Base-by-base conservation (phyloP, 176 grass and related monocot species). In the Musa schizocarpa region DNA sequence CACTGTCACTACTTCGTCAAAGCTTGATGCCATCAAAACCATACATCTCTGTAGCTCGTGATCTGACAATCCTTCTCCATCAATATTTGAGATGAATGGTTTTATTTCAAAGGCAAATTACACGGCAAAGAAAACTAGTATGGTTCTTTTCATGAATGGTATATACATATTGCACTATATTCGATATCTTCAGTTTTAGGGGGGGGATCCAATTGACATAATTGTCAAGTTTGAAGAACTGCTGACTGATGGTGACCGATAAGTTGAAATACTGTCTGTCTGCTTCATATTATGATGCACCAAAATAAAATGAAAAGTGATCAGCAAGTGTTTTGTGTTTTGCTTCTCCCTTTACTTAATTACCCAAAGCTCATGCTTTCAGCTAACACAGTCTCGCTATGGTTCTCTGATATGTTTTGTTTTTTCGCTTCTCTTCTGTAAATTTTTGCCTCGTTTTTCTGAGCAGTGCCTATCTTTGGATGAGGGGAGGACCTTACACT, bases 81-180 rank as follows among this genome's bases (percentile, higher is more conserved):
- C 84, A 68, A 74, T 87, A 66, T 97, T 97, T 80, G 81, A 83
- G 79, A 97, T 97, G 93, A 76, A 88, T 83, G 93, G 93, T 55
- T 88, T 87, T 53, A 85, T 97, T 80, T 97, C 93, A 2, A 97
- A 92, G 78, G 86, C 93, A 76, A 97, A 97, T 84, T 97, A 91
- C 66, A 68, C 86, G 51, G 85, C 88, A 54, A 97, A 97, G 69
- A 97, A 97, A 86, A 97, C 85, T 69, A 90, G 64, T 2, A 88
- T 97, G 90, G 84, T 97, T 74, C 90, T 97, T 85, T 97, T 92
- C 83, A 92, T 97, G 76, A 97, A 97, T 85, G 93, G 90, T 97
- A 9, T 73, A 53, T 9, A 53, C 16, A 24, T 20, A 74, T 14
- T 74, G 20, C 25, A 22, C 13, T 11, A 25, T 43, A 43, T 43